Evolutionary conservation across 2,329 filamentous ascomycete species (phyloP).

Genomic region (Fusarium sp.): DNA sequence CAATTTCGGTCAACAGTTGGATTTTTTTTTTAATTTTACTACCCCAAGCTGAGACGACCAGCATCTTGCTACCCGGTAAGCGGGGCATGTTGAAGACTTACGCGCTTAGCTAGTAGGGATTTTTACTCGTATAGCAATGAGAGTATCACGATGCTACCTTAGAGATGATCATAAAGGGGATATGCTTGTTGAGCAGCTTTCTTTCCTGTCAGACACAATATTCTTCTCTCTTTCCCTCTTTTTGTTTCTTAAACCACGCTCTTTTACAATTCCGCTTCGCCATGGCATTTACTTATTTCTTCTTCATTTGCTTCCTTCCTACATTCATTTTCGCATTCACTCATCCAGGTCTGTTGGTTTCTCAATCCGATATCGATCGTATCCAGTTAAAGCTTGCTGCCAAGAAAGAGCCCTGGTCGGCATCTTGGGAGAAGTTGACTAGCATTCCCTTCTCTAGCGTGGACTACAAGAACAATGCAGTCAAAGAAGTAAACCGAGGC

Average conservation of each 20-base stretch:
- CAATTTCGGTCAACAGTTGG: no score
- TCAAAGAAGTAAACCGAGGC: background rate
- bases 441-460: background rate
- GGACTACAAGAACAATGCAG: background rate
- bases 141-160: background rate
- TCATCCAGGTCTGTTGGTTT: background rate
- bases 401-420: conserved; percentile 2
- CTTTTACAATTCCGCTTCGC: background rate
- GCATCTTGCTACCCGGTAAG: background rate
- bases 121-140: background rate
- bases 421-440: background rate
- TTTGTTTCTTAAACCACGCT: background rate
- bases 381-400: background rate
- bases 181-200: background rate
- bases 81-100: background rate
- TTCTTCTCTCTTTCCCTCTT: background rate
- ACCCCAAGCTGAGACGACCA: background rate
- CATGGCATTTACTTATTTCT: background rate
- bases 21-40: no score
- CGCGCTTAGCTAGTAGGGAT: background rate
- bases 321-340: background rate
- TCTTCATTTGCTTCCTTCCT: background rate
- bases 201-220: background rate
- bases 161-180: background rate
- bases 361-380: background rate